A percentile compares a stretch with the other conserved stretches of the same genome.
Conservation (phyloP, 805 yeast species). For the Kazachstania psychrophila region DNA sequence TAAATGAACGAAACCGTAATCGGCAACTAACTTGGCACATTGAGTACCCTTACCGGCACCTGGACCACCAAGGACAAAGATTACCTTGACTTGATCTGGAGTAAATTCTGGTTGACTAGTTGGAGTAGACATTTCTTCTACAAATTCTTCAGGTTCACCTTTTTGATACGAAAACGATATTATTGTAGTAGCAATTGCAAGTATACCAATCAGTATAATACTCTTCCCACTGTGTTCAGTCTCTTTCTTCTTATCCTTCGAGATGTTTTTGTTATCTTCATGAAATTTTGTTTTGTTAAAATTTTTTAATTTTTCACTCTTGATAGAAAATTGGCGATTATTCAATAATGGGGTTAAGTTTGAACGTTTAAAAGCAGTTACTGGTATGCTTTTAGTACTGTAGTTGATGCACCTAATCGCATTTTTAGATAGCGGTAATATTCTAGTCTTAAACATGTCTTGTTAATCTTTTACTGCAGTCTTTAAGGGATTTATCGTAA, state of each 20-base stretch:
- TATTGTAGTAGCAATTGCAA: slow-evolving; percentile 43
- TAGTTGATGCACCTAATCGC: too few relatives aligned
- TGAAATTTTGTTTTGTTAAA: background rate
- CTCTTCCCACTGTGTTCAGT: slow-evolving; percentile 24
- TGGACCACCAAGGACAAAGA: slow-evolving; percentile 94
- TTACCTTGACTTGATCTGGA: slow-evolving; percentile 61
- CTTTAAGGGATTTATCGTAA: too few relatives aligned
- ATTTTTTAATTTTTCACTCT: background rate
- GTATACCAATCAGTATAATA: slow-evolving; percentile 33
- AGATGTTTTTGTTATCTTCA: background rate
- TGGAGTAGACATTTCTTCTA: slow-evolving; percentile 29
- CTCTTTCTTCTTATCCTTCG: background rate
- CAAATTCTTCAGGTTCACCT: slow-evolving; percentile 35
- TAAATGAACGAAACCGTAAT: slow-evolving; percentile 75
- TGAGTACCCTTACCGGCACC: slow-evolving; percentile 98
- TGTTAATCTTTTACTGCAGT: too few relatives aligned
- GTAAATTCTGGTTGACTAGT: slow-evolving; percentile 38
- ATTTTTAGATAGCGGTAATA: too few relatives aligned
- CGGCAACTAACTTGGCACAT: slow-evolving; percentile 73
- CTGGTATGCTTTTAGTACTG: too few relatives aligned
- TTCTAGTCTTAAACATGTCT: too few relatives aligned
- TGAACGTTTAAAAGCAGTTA: too few relatives aligned
- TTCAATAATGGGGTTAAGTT: too few relatives aligned
- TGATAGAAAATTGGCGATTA: too few relatives aligned
- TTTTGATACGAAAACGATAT: slow-evolving; percentile 37